Conservation (phyloP, 78 protist genomes). For the Dictyostelium brefeldianum region DNA sequence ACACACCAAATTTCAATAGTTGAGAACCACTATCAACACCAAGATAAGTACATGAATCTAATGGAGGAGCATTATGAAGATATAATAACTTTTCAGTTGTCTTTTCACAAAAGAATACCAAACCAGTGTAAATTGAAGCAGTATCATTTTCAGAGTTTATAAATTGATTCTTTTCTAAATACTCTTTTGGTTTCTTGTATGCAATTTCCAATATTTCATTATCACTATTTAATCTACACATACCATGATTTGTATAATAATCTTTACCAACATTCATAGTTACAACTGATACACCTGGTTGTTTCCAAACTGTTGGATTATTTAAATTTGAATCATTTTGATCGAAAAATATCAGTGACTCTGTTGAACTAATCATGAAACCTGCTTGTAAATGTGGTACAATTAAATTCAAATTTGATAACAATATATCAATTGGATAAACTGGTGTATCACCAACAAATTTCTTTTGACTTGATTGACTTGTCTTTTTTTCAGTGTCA, state of each 20-base stretch:
- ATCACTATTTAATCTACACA: conserved; percentile 22
- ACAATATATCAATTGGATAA: conserved; percentile 53
- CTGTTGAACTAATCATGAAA: conserved; percentile 36
- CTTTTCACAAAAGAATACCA: conserved; percentile 35
- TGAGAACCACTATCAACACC: conserved; percentile 51
- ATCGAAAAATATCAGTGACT: conserved; percentile 40
- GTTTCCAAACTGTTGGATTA: not conserved
- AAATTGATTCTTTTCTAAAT: conserved; percentile 3
- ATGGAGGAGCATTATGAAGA: conserved; percentile 59
- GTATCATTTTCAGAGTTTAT: not conserved
- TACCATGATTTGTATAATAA: conserved; percentile 39
- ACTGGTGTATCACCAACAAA: conserved; percentile 32
- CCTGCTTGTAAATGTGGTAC: conserved; percentile 1
- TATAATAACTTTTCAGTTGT: conserved; percentile 42
- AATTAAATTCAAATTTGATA: conserved; percentile 31
- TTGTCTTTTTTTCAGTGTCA: not conserved
- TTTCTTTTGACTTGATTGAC: not conserved
- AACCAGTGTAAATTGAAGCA: conserved; percentile 36
- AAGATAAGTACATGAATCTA: conserved; percentile 51
- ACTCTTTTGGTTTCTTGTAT: not conserved
- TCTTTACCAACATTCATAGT: conserved; percentile 22
- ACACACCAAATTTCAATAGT: conserved; percentile 38
- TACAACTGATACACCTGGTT: conserved; percentile 24
- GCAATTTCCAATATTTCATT: conserved; percentile 14
- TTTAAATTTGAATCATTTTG: not conserved